Percentiles rank a stretch among this genome's conserved stretches.
Conservation (phyloP, 2,329 filamentous ascomycete species). For the Alternaria gansuensis region DNA sequence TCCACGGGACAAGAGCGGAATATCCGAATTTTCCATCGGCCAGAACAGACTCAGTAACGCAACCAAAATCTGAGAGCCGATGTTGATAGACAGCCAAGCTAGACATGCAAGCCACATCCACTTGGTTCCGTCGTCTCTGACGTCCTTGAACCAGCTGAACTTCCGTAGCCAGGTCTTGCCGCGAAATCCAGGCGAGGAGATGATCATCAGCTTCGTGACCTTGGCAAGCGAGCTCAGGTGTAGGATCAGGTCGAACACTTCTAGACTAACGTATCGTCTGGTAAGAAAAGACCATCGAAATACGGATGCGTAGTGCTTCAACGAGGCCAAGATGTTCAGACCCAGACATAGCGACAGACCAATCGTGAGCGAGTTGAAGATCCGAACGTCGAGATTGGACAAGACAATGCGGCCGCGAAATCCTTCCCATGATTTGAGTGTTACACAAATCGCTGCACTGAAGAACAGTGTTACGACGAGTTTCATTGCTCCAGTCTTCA, state of each 20-base stretch:
- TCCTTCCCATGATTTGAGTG: constrained; percentile 45
- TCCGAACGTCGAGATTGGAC: constrained; percentile 37
- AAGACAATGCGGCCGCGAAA: constrained; percentile 36
- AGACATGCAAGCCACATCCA: constrained; percentile 49
- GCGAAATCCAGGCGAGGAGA: constrained; percentile 43
- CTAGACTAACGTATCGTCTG: constrained; percentile 44
- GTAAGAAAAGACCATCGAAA: constrained; percentile 50
- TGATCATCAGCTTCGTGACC: constrained; percentile 47
- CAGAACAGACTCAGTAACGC: constrained; percentile 48
- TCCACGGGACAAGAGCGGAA: constrained; percentile 41
- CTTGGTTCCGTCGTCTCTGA: constrained; percentile 42
- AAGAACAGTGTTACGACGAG: constrained; percentile 45
- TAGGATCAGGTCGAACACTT: constrained; percentile 49
- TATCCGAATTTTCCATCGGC: constrained; percentile 43
- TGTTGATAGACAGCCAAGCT: constrained; percentile 46
- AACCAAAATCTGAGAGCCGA: constrained; percentile 48
- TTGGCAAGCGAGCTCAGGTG: constrained; percentile 44
- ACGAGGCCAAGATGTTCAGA: constrained; percentile 46
- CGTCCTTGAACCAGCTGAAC: constrained; percentile 43
- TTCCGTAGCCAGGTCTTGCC: constrained; percentile 35
- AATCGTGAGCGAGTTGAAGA: constrained; percentile 49
- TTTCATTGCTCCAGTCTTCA: constrained; percentile 39
- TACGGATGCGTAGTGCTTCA: constrained; percentile 47
- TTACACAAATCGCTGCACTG: constrained; percentile 41
- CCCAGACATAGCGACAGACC: constrained; percentile 48